Percentiles rank a stretch among this genome's conserved stretches.
Evolutionary conservation across 208 protist genomes (phyloP).

Genomic region (Leishmania amazonensis): DNA sequence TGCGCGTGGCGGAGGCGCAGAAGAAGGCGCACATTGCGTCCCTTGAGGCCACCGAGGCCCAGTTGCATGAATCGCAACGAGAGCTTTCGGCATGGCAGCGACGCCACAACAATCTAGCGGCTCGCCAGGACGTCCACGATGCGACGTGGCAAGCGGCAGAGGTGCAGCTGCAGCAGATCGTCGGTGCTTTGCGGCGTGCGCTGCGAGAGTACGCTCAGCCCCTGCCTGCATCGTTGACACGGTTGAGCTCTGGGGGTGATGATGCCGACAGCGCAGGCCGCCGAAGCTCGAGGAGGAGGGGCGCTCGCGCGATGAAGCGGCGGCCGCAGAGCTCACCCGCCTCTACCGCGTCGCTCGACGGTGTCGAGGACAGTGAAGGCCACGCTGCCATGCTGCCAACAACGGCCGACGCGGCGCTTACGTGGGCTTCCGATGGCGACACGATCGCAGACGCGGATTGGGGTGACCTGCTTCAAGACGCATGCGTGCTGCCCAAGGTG

Average conservation of each 20-base stretch:
- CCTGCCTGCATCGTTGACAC: not conserved
- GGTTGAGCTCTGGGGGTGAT: not conserved
- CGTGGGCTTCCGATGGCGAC: not conserved
- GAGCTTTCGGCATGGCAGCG: constrained; percentile 17
- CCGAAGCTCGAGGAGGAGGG: not conserved
- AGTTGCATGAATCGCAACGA: constrained; percentile 5
- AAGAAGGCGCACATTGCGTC: constrained; percentile 1
- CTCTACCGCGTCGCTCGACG: not conserved
- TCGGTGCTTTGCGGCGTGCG: not conserved
- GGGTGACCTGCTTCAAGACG: not conserved
- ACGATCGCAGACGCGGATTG: not conserved
- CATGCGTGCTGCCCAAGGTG: not conserved
- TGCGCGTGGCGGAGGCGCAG: constrained; percentile 7
- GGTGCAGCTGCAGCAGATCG: constrained; percentile 1
- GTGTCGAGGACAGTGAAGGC: not conserved
- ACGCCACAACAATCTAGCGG: not conserved
- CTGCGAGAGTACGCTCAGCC: constrained; percentile 8
- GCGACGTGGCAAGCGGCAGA: not conserved
- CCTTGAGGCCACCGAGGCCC: constrained; percentile 9
- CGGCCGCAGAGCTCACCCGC: not conserved
- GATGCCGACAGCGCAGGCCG: not conserved
- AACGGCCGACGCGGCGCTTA: not conserved
- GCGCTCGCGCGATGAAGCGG: not conserved
- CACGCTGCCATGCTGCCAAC: not conserved
- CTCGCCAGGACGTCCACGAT: constrained; percentile 6